These are phyloP conservation scores for Chaetomium sp. DNA, from an alignment of 2,329 filamentous ascomycete genomes.

Conservation along the genomic window DNA sequence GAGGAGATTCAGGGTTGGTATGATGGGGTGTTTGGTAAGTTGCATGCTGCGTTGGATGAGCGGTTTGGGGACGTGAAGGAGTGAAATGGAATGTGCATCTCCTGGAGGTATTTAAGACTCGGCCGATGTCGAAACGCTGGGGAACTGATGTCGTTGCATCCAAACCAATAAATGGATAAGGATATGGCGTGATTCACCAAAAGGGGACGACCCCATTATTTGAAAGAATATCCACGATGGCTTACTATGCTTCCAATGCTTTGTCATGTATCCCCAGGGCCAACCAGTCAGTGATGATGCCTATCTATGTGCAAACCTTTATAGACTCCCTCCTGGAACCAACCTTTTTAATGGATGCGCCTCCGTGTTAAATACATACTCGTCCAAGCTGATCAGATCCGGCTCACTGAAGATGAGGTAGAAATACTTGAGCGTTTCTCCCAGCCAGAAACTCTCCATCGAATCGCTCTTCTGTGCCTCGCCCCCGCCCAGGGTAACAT, in stretches of 20 bases:
- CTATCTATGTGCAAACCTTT: no score
- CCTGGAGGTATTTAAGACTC: no score
- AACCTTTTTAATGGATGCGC: constrained; percentile 23
- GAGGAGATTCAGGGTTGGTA: constrained; percentile 40
- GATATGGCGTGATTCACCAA: no score
- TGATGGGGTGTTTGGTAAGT: constrained; percentile 41
- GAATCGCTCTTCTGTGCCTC: constrained; percentile 35
- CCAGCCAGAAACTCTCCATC: constrained; percentile 31
- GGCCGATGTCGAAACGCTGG: no score
- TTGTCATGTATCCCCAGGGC: background rate
- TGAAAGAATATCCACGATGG: no score
- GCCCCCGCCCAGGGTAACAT: constrained; percentile 38
- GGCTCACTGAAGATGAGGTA: constrained; percentile 25
- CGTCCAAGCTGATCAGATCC: constrained; percentile 24
- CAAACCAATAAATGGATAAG: no score
- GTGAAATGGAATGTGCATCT: no score
- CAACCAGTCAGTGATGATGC: background rate
- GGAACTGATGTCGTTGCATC: no score
- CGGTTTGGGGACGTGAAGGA: background rate
- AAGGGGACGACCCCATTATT: no score
- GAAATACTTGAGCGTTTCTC: constrained; percentile 26
- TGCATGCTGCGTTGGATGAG: constrained; percentile 41
- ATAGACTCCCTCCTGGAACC: constrained; percentile 1
- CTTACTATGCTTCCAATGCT: background rate
- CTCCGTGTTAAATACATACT: constrained; percentile 25